A percentile compares a stretch with the other conserved stretches of the same genome.
phyloP scores from a whole-genome alignment of 1,284 basidiomycete genomes.

The Sphagnurus paluster region DNA sequence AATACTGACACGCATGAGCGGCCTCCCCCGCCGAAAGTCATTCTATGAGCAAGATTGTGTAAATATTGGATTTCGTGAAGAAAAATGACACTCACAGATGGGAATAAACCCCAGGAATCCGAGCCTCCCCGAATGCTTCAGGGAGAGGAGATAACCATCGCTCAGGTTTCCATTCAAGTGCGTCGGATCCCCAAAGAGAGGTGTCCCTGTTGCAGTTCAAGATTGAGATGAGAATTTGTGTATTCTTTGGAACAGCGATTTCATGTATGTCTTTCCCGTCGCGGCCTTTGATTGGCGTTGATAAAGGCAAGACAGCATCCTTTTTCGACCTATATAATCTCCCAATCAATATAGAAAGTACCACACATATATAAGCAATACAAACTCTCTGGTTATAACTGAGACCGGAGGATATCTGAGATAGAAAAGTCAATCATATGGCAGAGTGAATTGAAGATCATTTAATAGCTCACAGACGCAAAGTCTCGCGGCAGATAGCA shows the following conservation, averaged over 20 bases:
- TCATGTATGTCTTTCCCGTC: slow-evolving; percentile 23
- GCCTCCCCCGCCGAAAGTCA: slow-evolving; percentile 15
- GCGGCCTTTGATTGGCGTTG: slow-evolving; percentile 21
- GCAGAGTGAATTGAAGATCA: background rate
- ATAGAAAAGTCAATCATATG: slow-evolving; percentile 5
- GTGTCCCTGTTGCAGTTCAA: slow-evolving; percentile 17
- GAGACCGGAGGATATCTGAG: slow-evolving; percentile 31
- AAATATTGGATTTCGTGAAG: background rate
- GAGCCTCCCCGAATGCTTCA: slow-evolving; percentile 14
- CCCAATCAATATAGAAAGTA: background rate
- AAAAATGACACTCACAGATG: slow-evolving; percentile 15
- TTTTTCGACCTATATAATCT: slow-evolving; percentile 17
- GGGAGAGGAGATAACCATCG: slow-evolving; percentile 21
- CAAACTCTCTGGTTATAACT: slow-evolving; percentile 26
- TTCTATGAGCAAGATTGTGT: slow-evolving; percentile 6
- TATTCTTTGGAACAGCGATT: slow-evolving; percentile 20
- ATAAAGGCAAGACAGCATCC: slow-evolving; percentile 25
- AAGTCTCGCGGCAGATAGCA: slow-evolving; percentile 31
- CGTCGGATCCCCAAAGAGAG: slow-evolving; percentile 19
- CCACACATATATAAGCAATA: slow-evolving; percentile 6
- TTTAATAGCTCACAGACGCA: slow-evolving; percentile 36
- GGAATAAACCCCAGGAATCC: slow-evolving; percentile 21
- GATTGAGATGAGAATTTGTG: slow-evolving; percentile 18
- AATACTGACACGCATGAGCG: slow-evolving; percentile 28
- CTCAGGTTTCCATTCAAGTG: slow-evolving; percentile 22